Evolutionary conservation across 768 basidiomycete species (phyloP), one percentile per base, ranked within the genome.

Genomic region (Gloeopeniophorella convolvens): DNA sequence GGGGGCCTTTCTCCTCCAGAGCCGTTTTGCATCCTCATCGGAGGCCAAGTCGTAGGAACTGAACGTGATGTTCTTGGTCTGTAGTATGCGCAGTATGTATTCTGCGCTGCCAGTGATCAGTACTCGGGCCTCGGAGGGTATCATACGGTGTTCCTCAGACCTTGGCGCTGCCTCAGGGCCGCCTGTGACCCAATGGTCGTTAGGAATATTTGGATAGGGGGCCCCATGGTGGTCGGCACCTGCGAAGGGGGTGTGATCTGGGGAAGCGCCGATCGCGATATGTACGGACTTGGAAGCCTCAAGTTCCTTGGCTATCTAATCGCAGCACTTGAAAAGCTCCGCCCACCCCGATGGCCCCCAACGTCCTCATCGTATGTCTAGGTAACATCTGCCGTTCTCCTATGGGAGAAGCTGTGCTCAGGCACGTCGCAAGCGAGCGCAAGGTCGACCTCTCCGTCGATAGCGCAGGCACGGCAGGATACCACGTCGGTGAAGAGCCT

Each of bases 321-420:
- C 40, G 12, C 31, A 23, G 15, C 26, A 12, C 27, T 8, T 9
- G 7, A 16, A 9, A 11, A 20, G 24, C 16, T 18, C 16, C 12
- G 2, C n/a, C 32, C 8, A 5, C 5, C 18, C n/a, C 23, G 3
- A 65, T 62, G 60, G 49, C 58, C 33, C 62, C 62, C 3, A 70
- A 78, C 45, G 85, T 83, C 26, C 77, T 91, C 42, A 66, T 89
- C 53, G 86, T 90, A 31, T 91, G 89, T 57, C 67, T 89, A 50
- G 87, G 87, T 11, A 90, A 90, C 63, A 89, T 90, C 51, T 90
- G 90, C 63, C 83, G 92, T 28, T 91, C 89, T 20, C 91, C 92
- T 0, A 89, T 95, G 81, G 92, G 90, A 26, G 89, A 93, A 68
- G 92, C 90, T 2, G 87, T 94, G 20, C 73, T 94, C 26, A 73